These are phyloP conservation scores for Paraleonurus japonicus DNA, from an alignment of 257 asterid species.

Conservation along the genomic window DNA sequence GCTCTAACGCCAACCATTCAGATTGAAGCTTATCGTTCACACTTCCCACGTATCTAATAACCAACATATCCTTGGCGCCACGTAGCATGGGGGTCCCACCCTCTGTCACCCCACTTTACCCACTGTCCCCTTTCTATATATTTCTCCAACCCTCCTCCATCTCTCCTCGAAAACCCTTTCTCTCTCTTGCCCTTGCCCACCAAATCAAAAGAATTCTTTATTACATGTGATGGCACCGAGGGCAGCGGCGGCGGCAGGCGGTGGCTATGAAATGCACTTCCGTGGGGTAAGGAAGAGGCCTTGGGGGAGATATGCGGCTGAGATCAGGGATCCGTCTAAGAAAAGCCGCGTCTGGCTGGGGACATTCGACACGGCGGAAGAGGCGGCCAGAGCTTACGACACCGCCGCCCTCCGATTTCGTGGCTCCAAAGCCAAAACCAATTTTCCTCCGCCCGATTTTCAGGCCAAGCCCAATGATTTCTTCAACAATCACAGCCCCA, in stretches of 20 bases:
- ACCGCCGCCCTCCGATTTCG: constrained; percentile 58
- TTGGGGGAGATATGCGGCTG: constrained; percentile 66
- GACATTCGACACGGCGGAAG: constrained; percentile 64
- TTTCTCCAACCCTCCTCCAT: not conserved
- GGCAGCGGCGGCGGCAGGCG: constrained; percentile 24
- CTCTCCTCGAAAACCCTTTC: not conserved
- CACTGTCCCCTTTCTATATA: constrained; percentile 21
- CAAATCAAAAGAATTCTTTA: too few species aligned
- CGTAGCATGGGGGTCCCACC: constrained; percentile 17
- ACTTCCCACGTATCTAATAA: constrained; percentile 27
- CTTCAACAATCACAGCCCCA: constrained; percentile 29
- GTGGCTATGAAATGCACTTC: constrained; percentile 28
- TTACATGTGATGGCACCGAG: constrained; percentile 40
- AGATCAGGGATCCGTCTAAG: constrained; percentile 59
- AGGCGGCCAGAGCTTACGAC: constrained; percentile 66
- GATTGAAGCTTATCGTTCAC: not conserved
- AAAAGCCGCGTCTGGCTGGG: constrained; percentile 65
- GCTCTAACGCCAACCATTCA: not conserved
- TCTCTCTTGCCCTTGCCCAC: not conserved
- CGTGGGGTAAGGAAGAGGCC: constrained; percentile 67
- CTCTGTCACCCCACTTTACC: not conserved
- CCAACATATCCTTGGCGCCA: constrained; percentile 26
- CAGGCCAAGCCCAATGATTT: not conserved
- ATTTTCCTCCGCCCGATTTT: constrained; percentile 38
- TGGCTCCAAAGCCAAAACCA: constrained; percentile 58